Evolutionary conservation across 1,284 basidiomycete genomes (phyloP).

Genomic region (Ustilago trichophora): DNA sequence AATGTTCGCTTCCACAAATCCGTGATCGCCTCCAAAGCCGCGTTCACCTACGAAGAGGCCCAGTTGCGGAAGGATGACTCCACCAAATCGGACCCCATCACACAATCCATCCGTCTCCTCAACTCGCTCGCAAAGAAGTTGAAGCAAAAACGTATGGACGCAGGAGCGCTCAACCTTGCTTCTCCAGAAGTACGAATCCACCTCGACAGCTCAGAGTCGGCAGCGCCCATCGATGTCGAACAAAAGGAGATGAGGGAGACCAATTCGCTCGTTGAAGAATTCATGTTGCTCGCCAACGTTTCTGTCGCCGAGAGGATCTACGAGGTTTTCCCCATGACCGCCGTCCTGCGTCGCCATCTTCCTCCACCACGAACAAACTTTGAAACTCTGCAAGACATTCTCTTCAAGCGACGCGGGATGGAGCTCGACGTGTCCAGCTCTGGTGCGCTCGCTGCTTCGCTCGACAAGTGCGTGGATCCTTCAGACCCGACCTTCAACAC

Average conservation of each 20-base stretch:
- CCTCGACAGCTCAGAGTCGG: conserved; percentile 87
- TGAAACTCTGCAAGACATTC: conserved; percentile 92
- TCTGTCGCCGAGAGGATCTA: conserved; percentile 91
- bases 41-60: conserved; percentile 97
- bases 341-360: conserved; percentile 90
- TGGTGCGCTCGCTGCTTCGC: conserved; percentile 84
- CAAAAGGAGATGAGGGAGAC: conserved; percentile 93
- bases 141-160: conserved; percentile 85
- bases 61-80: conserved; percentile 91
- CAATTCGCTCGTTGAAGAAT: conserved; percentile 97
- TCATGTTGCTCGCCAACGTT: conserved; percentile 98
- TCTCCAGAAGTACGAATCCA: conserved; percentile 97
- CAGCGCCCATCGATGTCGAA: conserved; percentile 96
- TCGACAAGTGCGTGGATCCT: conserved; percentile 85
- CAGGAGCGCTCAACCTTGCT: conserved; percentile 94
- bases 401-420: conserved; percentile 84
- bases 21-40: conserved; percentile 94
- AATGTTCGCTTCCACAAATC: conserved; percentile 92
- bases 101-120: conserved; percentile 85
- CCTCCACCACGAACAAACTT: conserved; percentile 94
- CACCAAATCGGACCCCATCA: conserved; percentile 81
- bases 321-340: conserved; percentile 93
- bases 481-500: conserved; percentile 82
- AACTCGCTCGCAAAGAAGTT: conserved; percentile 88
- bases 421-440: conserved; percentile 91